Conservation (phyloP, 768 basidiomycete species). For the Phallus indusiatus region DNA sequence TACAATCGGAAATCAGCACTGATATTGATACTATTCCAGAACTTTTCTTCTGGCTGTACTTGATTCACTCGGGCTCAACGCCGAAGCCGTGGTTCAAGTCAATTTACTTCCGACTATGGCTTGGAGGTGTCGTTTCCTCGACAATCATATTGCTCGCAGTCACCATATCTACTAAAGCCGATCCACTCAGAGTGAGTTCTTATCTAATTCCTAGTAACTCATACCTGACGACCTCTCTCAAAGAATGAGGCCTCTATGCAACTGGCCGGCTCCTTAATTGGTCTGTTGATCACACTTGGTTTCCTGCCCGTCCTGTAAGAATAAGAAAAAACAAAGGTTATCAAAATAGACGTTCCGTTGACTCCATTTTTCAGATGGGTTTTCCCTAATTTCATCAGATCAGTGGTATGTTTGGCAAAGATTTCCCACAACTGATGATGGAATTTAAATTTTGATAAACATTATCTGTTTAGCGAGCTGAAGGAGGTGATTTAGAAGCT, state of each 20-base stretch:
- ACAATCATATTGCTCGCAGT: not conserved
- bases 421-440: not conserved
- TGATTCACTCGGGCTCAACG: conserved; percentile 51
- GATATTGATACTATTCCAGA: conserved; percentile 32
- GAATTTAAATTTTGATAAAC: not conserved
- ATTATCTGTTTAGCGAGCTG: conserved; percentile 32
- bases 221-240: not conserved
- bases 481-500: conserved; percentile 55
- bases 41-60: conserved; percentile 82
- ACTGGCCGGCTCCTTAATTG: conserved; percentile 59
- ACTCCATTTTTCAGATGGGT: not conserved
- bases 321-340: conserved; percentile 16
- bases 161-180: not conserved
- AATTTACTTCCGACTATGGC: conserved; percentile 66
- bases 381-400: not conserved
- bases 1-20: not conserved
- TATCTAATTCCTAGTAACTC: not conserved
- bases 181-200: not conserved
- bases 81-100: conserved; percentile 74
- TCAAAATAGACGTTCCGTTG: not conserved
- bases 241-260: conserved; percentile 66
- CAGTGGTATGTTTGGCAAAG: not conserved
- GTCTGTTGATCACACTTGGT: conserved; percentile 61
- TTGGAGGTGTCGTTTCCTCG: not conserved
- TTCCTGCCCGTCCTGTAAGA: conserved; percentile 59